Base-by-base conservation (phyloP, 2,329 filamentous ascomycete genomes). In the Curvularia sp. region DNA sequence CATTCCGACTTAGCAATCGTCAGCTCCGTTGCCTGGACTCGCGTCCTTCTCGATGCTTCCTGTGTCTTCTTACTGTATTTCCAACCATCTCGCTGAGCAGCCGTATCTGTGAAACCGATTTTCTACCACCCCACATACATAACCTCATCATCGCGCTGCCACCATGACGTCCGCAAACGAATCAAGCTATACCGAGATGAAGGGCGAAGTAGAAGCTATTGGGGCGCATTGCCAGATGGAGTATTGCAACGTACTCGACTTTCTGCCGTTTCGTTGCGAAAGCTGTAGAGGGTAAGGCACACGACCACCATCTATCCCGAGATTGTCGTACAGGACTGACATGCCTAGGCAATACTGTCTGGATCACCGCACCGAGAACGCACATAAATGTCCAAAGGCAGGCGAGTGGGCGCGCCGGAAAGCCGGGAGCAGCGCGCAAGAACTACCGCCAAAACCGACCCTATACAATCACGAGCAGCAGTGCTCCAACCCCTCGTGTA, bases 231-330 rank as follows among this genome's bases (percentile, higher is more conserved):
- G 95, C 85, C 88, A 97, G 77, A 89, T 91, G 79, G 83, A 89
- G 65, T 96, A 92, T 83, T 99, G 95, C 83, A 90, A 93, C 75
- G 91, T 95, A 75, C 90, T 98, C 60, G 95, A 98, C 79, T 98
- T 99, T 78, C 87, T 99, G 4, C 95, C 95, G 4, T 98, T 98
- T 78, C 85, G 88, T 73, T 99, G 95, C 81, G 91, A 96, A 75
- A 95, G 91, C 67, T 99, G 95, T 80, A 85, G 81, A 71, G 83
- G 83, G 80, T 83, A 70, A 41, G 73, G 28, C 7, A 24, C 22
- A 66, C 12, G 8, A 26, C 8, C 30, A 15, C 2, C 20, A 15
- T 13, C 38, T 22, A 18, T 15, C 26, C 12, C 15, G 4, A 20
- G 4, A 22, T 26, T 22, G 41, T 4, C 24, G 35, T 18, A 69